Evolutionary conservation across 2,329 filamentous ascomycete genomes (phyloP), one percentile per base, ranked within the genome.

Genomic region (Nectriaceae sp.): DNA sequence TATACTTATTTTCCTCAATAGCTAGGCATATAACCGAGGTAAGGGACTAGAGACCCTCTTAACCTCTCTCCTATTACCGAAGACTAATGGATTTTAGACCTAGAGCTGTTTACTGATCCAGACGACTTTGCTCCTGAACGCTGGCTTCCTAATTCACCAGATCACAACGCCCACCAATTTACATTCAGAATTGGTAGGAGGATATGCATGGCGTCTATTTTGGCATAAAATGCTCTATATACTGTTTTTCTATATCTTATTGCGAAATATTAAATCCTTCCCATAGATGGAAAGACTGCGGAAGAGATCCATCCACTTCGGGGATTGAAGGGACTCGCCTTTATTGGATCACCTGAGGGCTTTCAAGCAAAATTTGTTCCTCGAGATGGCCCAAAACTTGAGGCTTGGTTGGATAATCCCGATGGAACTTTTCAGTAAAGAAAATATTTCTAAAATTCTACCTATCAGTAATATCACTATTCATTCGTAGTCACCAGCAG

Each of bases 21-120:
- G 55, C 2, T 67, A 62, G 64, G 56, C 61, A 1, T 65, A 61
- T 21, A 56, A 58, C n/a, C 49, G 60, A 60, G 60, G 60, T 63
- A 31, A 38, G 44, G 13, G 11, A 3, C 1, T n/a, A 22, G 8
- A 21, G 5, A 10, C 13, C 21, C 26, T 40, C 18, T 22, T 4
- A 16, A 16, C 10, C 11, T 11, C 6, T 18, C 10, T n/a, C 6
- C 16, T 37, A 6, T 11, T 18, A 18, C 10, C 18, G 10, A 37
- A 11, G 33, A 6, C 33, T 18, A 18, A 37, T 16, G 6, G 18
- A 6, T 2, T 3, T 15, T 37, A 68, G 84, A 88, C 57, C 73
- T 75, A 11, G 70, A 72, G 1, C 80, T 87, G 59, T 88, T 87
- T 70, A 84, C 85, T 57, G 73, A 82, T 3, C 82, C 84, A 0